Base-by-base conservation (phyloP, 148 eudicot species). In the Pouteria glomerata region DNA sequence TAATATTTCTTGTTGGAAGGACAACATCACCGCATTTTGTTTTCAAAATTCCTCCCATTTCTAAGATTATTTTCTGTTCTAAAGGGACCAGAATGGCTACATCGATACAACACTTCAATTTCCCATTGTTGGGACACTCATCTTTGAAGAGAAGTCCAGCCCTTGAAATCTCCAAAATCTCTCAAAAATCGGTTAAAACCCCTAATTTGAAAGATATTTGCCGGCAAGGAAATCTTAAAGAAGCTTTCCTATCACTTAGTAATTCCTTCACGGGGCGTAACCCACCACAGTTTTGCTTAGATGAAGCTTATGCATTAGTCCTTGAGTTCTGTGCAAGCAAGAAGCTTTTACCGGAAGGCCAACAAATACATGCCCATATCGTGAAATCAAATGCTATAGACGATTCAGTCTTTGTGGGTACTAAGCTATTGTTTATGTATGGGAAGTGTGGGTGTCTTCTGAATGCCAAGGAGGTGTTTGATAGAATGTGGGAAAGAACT, bases 391-490 rank as follows among this genome's bases (percentile, higher is more conserved):
- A 69, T 35, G n/a, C 26, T 48, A 33, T 69, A 37, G 30, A 39
- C 4, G 74, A 69, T 53, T 29, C 24, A 1, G 44, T n/a, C 47
- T 69, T 76, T 62, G 3, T 61, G 37, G 57, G n/a, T n/a, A 76
- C 78, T 8, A 75, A 69, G 55, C 69, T 76, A 29, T 88, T 91
- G 74, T 80, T 87, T 31, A 80, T 86, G 90, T 89, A 91, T 77
- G 98, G 91, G 47, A 94, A 89, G 71, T 89, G 91, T 69, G 88
- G 93, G 75, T 77, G 77, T 29, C 52, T 88, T 24, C 55, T 7
- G 51, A 72, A 86, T 78, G 98, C 97, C 0, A 66, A 79, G 76
- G 71, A 85, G 73, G 71, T 94, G 98, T 91, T 94, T 21, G 89
- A 69, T 51, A 51, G 56, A 76, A 69, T 76, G 73, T 3, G 8